Evolutionary conservation across 2,329 filamentous ascomycete species (phyloP).

Genomic region (Lecanoromycetidae sp.): DNA sequence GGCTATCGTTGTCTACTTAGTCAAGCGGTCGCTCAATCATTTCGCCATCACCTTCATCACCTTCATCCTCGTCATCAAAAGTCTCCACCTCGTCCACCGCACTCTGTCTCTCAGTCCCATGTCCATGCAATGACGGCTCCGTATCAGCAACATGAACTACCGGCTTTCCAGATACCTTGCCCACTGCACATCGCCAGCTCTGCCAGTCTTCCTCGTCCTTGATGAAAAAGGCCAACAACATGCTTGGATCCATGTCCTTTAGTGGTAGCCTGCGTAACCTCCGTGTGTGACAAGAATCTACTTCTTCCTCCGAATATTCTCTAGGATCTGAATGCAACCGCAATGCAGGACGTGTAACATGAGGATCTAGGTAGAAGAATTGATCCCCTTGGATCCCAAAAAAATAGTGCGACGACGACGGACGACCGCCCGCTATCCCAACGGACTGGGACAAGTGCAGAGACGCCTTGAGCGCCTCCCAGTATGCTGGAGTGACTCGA

Average conservation of each 20-base stretch:
- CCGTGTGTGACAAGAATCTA: conserved; percentile 76
- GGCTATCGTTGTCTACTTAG: not conserved
- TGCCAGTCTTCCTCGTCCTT: conserved; percentile 70
- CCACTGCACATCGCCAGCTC: conserved; percentile 66
- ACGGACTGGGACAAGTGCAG: conserved; percentile 86
- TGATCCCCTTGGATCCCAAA: conserved; percentile 59
- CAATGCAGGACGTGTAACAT: conserved; percentile 67
- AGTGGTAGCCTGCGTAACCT: conserved; percentile 72
- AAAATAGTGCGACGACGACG: conserved; percentile 77
- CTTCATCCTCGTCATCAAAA: conserved; percentile 56
- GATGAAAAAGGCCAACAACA: conserved; percentile 91
- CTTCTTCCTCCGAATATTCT: conserved; percentile 57
- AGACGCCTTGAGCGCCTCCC: conserved; percentile 77
- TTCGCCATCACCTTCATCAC: conserved; percentile 19
- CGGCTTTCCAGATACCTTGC: conserved; percentile 64
- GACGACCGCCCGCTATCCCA: conserved; percentile 87
- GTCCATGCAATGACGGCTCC: conserved; percentile 46
- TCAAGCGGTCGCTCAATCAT: conserved; percentile 11
- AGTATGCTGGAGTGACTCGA: conserved; percentile 86
- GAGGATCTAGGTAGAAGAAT: conserved; percentile 92
- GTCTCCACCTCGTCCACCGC: conserved; percentile 85
- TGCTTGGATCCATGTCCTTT: conserved; percentile 92
- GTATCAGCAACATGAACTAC: conserved; percentile 73
- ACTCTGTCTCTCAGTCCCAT: conserved; percentile 48
- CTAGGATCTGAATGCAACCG: conserved; percentile 47